Evolutionary conservation across 2,329 filamentous ascomycete genomes (phyloP), one percentile per base, ranked within the genome.

Genomic region (Diaporthe batatas): DNA sequence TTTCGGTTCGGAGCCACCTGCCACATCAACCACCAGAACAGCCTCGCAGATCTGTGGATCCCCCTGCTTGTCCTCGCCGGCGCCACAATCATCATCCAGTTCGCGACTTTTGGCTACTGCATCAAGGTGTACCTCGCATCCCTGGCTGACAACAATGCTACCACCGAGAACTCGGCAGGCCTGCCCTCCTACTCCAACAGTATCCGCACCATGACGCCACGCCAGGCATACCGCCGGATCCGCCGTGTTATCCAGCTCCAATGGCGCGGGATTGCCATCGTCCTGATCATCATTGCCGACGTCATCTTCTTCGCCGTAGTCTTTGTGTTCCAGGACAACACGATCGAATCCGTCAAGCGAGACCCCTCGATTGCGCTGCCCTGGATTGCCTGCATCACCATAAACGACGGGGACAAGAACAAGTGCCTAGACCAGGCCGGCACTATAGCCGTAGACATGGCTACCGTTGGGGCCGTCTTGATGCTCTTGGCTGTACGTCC

Each of bases 281-380:
- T 98, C 18, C 86, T 97, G 68, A 92, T 98, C 80, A 97, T 98
- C 77, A 89, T 98, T 72, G 89, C 91, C 73, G 95, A 98, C 80
- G 94, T 98, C 75, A 91, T 98, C 78, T 98, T 98, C 87, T 98
- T 98, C 83, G 92, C 95, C 2, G 87, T 98, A 58, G 89, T 98
- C 70, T 98, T 98, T 80, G 92, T 98, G 64, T 94, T 94, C 80
- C 89, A 98, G 79, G 93, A 97, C 82, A 92, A 92, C 77, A 89
- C 93, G 29, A 88, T 93, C 16, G 84, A 89, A 68, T 88, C 89
- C 3, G 82, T 88, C 25, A 86, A 88, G 51, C 86, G 90, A 47
- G 79, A 92, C 69, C 84, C 85, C 0, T 75, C 39, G 1, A 87
- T 89, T 34, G 89, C 92, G 2, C 74, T 83, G 47, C 86, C 87